These are phyloP conservation scores for Dioszegia crocea DNA, from an alignment of 768 basidiomycete species.

Conservation along the genomic window DNA sequence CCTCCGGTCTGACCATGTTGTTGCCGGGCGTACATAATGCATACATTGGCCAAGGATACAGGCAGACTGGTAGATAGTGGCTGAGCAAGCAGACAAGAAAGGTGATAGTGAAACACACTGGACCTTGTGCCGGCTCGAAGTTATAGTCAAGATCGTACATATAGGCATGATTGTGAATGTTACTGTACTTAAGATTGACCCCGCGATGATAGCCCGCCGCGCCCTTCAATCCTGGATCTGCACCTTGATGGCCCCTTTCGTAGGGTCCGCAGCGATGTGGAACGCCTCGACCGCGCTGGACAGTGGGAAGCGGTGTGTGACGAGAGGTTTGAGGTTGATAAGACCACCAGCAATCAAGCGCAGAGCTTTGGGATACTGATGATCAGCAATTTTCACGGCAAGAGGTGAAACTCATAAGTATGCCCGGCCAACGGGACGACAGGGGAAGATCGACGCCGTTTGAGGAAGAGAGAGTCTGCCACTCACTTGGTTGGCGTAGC, in stretches of 20 bases:
- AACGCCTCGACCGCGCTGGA: constrained; percentile 51
- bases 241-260: constrained; percentile 50
- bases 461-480: too few relatives aligned
- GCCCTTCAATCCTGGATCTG: constrained; percentile 43
- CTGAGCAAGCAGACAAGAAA: too few relatives aligned
- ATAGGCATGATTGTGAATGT: not conserved
- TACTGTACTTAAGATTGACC: not conserved
- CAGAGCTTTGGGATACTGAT: constrained; percentile 52
- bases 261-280: constrained; percentile 49
- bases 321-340: constrained; percentile 51
- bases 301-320: constrained; percentile 52
- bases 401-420: too few relatives aligned
- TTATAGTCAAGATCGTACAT: too few relatives aligned
- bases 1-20: too few relatives aligned
- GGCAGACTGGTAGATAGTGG: too few relatives aligned
- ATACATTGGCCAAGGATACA: too few relatives aligned
- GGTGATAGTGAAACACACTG: too few relatives aligned
- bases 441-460: too few relatives aligned
- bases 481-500: constrained; percentile 50
- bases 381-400: not conserved
- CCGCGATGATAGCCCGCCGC: not conserved
- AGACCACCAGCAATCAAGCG: constrained; percentile 47
- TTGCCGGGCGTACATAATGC: too few relatives aligned
- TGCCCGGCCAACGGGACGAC: too few relatives aligned
- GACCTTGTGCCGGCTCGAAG: too few relatives aligned